Evolutionary conservation across 768 basidiomycete species (phyloP).

Genomic region (Termitomyces bulborhizus): DNA sequence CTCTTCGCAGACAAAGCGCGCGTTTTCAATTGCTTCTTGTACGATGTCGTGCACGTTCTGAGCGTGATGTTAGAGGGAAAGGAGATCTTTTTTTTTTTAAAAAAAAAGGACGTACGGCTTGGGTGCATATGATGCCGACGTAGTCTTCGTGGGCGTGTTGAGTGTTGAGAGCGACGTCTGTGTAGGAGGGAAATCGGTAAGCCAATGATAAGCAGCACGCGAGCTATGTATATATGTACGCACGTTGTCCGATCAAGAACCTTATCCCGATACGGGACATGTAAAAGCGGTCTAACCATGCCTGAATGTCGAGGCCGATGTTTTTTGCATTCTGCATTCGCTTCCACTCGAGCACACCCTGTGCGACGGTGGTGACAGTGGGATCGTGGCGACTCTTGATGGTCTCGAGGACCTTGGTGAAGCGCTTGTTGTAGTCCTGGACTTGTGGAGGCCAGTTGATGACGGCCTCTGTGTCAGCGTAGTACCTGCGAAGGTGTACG

Average conservation of each 20-base stretch:
- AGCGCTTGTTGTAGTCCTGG: constrained; percentile 85
- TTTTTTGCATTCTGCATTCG: constrained; percentile 57
- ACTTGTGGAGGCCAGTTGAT: constrained; percentile 88
- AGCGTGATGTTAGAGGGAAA: not conserved
- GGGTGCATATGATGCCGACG: constrained; percentile 96
- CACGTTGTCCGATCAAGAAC: constrained; percentile 94
- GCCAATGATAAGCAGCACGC: not conserved
- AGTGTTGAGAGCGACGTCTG: constrained; percentile 92
- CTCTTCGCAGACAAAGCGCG: constrained; percentile 90
- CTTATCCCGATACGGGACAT: constrained; percentile 94
- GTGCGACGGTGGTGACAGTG: constrained; percentile 94
- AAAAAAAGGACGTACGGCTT: constrained; percentile 51
- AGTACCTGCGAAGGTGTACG: constrained; percentile 54
- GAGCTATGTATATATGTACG: constrained; percentile 20
- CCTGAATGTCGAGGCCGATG: constrained; percentile 85
- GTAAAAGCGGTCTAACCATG: constrained; percentile 96
- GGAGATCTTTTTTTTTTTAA: not conserved
- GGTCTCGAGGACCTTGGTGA: constrained; percentile 79
- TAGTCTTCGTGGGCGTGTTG: constrained; percentile 86
- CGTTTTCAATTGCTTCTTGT: constrained; percentile 98
- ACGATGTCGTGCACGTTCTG: constrained; percentile 95
- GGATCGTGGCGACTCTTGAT: constrained; percentile 97
- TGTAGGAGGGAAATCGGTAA: not conserved
- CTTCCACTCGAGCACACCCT: constrained; percentile 97
- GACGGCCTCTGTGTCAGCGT: constrained; percentile 65